These are phyloP conservation scores for Xylaria sp. DNA, from an alignment of 2,329 filamentous ascomycete genomes.

Conservation along the genomic window DNA sequence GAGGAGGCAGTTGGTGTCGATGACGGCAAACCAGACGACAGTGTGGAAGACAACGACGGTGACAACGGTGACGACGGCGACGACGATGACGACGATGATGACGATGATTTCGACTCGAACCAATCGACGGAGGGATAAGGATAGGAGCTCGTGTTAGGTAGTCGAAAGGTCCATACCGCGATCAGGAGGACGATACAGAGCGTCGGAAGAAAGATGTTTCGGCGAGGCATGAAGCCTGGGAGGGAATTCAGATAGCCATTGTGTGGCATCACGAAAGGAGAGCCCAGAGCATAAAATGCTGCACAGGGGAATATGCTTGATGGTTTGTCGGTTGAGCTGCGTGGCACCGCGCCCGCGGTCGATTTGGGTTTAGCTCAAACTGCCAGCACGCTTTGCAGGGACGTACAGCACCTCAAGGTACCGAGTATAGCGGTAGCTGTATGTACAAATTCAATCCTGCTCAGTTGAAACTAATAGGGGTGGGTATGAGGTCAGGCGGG, in stretches of 20 bases:
- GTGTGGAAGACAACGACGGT: constrained; percentile 10
- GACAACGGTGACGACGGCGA: constrained; percentile 8
- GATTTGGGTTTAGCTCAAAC: constrained; percentile 12
- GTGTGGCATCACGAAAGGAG: constrained; percentile 39
- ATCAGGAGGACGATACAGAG: constrained; percentile 47
- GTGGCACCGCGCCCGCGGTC: constrained; percentile 9
- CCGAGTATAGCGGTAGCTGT: neutral
- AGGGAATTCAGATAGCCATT: constrained; percentile 44
- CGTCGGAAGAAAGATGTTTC: constrained; percentile 46
- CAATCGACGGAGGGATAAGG: constrained; percentile 35
- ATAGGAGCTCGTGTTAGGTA: constrained; percentile 36
- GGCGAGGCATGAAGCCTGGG: constrained; percentile 48
- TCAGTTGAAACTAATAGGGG: no score
- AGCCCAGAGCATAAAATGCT: neutral
- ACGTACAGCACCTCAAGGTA: no score
- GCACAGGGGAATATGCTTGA: constrained; percentile 23
- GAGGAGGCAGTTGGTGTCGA: neutral
- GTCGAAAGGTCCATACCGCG: constrained; percentile 45
- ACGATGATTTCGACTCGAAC: constrained; percentile 37
- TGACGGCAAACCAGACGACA: constrained; percentile 5
- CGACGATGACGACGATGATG: constrained; percentile 18
- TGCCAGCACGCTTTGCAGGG: neutral
- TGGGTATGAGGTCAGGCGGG: no score
- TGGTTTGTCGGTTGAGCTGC: neutral
- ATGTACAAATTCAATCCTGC: no score